phyloP scores from a whole-genome alignment of 2,329 filamentous ascomycete species.

The Aspergillus floridensis region DNA sequence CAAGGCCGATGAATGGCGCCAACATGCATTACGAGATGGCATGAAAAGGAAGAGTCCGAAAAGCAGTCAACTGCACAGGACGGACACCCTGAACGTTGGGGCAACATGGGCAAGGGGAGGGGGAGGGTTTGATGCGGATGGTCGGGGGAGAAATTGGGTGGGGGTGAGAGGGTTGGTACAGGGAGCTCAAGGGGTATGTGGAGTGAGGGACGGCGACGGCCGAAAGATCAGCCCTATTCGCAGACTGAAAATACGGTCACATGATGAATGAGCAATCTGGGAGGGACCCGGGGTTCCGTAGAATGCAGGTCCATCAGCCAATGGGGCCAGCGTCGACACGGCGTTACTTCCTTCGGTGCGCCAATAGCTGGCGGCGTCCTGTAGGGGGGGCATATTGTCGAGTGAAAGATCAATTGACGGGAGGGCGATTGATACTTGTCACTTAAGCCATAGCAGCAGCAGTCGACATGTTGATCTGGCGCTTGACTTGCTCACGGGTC shows the following conservation, averaged over 20 bases:
- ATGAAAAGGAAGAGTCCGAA: constrained; percentile 21
- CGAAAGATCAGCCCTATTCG: not conserved
- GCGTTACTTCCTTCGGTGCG: constrained; percentile 19
- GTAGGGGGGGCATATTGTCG: constrained; percentile 14
- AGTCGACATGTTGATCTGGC: constrained; percentile 57
- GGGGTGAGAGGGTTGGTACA: constrained; percentile 3
- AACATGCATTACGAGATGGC: constrained; percentile 19
- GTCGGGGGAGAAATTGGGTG: constrained; percentile 6
- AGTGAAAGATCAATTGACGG: constrained; percentile 11
- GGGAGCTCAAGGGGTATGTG: not conserved
- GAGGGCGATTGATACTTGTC: not conserved
- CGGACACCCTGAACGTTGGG: constrained; percentile 8
- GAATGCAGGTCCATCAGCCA: constrained; percentile 7
- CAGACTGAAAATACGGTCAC: not conserved
- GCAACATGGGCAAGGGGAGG: constrained; percentile 4
- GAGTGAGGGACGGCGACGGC: not conserved
- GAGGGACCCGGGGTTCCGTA: constrained; percentile 10
- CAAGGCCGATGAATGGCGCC: constrained; percentile 13
- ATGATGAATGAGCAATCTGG: constrained; percentile 10
- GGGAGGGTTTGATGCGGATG: constrained; percentile 1
- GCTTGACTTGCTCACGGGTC: constrained; percentile 96
- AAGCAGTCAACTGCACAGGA: constrained; percentile 11
- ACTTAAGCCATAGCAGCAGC: constrained; percentile 40
- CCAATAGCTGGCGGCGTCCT: constrained; percentile 12
- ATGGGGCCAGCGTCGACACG: constrained; percentile 14